Base-by-base conservation (phyloP, 352 stramenopile genomes). In the Phytopythium delawarense region DNA sequence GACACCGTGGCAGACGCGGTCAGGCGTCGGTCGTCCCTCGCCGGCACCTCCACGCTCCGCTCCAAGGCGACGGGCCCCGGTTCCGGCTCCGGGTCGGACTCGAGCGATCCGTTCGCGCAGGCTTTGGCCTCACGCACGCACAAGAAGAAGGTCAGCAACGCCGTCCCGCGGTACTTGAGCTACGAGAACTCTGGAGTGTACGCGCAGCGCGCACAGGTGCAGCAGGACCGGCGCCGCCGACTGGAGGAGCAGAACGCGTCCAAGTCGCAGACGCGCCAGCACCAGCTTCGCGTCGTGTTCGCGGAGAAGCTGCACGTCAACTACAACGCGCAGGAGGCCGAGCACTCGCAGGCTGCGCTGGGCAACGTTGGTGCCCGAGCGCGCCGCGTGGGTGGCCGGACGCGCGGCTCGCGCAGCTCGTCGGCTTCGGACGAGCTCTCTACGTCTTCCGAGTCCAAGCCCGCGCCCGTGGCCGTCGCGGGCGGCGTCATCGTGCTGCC, bases 171-270 rank as follows among this genome's bases (percentile, higher is more conserved):
- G 16, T 92, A 92, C 58, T 58, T 92, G 70, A 63, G 87, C 28
- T 92, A 90, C 65, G 62, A 76, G 56, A 81, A 81, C 12, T 67
- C 63, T 0, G 64, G 71, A 2, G 72, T 67, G 6, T 92, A 82
- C 57, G 62, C 64, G 32, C 69, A 76, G 30, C 75, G 81, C 59
- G 71, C 78, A 16, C 78, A 81, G 35, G 56, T 72, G 63, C 83
- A 92, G 59, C 58, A 82, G 18, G 79, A 92, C 42, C 83, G 83
- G 21, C 80, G 83, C 21, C 86, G 77, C 56, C 79, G 80, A 15
- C 66, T 92, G n/a, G 80, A 92, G 59, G 68, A 84, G 51, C 69
- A 71, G 23, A 92, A 90, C 55, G 61, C 79, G 18, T 50, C 68
- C 16, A 88, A 84, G 50, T 90, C 83, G 4, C 70, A 81, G 16